These are phyloP conservation scores for Pseudocercospora vitis DNA, from an alignment of 2,329 filamentous ascomycete species.

Conservation along the genomic window DNA sequence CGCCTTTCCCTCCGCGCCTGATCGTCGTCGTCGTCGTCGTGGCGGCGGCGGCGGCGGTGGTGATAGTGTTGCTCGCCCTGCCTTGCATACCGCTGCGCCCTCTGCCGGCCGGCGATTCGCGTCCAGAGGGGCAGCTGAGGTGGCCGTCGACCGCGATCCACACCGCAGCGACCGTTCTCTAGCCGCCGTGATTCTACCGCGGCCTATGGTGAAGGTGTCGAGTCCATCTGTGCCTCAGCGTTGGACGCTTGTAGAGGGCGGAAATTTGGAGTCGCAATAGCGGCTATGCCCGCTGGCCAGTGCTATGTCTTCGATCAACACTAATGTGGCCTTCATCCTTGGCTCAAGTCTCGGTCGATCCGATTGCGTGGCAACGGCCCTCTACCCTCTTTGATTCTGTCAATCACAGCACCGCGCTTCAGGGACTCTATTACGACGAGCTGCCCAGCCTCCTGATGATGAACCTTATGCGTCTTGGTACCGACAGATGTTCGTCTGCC, in stretches of 20 bases:
- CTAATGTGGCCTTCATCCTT: background rate
- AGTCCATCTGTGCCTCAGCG: background rate
- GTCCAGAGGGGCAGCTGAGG: background rate
- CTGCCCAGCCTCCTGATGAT: background rate
- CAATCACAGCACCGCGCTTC: background rate
- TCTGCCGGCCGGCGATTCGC: background rate
- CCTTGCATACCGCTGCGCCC: background rate
- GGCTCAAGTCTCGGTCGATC: background rate
- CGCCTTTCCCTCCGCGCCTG: conserved; percentile 3
- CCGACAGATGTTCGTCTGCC: no score
- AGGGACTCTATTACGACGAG: background rate
- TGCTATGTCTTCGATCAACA: background rate
- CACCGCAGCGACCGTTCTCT: background rate
- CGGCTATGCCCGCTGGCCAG: background rate
- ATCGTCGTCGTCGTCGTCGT: background rate
- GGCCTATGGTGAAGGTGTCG: background rate
- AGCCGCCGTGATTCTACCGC: background rate
- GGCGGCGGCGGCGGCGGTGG: background rate
- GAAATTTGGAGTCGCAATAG: background rate
- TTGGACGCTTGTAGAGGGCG: background rate
- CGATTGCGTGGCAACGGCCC: conserved; percentile 1
- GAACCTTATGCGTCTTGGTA: background rate
- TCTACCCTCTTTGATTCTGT: background rate
- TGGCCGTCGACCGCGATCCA: background rate
- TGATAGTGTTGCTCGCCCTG: background rate